Conservation (phyloP, 257 asterid genomes). For the Solanum pinnatisectum region DNA sequence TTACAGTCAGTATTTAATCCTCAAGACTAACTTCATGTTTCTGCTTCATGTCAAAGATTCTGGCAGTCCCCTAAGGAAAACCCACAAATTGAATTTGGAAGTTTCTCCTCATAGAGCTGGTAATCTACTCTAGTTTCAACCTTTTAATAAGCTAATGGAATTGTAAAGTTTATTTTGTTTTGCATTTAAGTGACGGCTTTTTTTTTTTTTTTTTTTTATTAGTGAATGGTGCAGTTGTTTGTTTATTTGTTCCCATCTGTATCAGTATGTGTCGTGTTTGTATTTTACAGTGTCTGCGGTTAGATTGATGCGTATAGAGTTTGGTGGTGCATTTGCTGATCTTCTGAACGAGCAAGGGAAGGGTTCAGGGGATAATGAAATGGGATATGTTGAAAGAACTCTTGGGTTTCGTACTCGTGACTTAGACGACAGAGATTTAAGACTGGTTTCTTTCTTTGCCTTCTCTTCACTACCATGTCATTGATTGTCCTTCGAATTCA, state of each 20-base stretch:
- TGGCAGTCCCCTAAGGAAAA: slow-evolving; percentile 17
- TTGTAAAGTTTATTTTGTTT: not conserved
- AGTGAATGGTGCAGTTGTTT: not conserved
- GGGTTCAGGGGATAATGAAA: slow-evolving; percentile 87
- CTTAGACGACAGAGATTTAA: slow-evolving; percentile 81
- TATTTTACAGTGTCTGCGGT: slow-evolving; percentile 65
- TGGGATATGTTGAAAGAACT: slow-evolving; percentile 91
- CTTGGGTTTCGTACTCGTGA: slow-evolving; percentile 81
- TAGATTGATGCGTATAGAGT: slow-evolving; percentile 86
- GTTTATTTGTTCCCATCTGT: not conserved
- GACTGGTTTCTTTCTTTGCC: slow-evolving; percentile 44
- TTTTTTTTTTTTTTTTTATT: not conserved
- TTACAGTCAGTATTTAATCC: not conserved
- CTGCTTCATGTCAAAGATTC: slow-evolving; percentile 22
- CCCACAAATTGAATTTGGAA: slow-evolving; percentile 50
- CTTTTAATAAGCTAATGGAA: not conserved
- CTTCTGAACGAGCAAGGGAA: slow-evolving; percentile 89
- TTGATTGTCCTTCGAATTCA: not conserved
- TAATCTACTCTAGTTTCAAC: slow-evolving; percentile 13
- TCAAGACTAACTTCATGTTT: not conserved
- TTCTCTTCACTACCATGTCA: not conserved
- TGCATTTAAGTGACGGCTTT: not conserved
- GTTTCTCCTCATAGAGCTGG: slow-evolving; percentile 98
- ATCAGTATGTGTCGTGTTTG: not conserved
- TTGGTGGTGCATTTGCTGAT: slow-evolving; percentile 94